Conservation (phyloP, 352 stramenopile genomes). For the Phytophthora pinifolia region DNA sequence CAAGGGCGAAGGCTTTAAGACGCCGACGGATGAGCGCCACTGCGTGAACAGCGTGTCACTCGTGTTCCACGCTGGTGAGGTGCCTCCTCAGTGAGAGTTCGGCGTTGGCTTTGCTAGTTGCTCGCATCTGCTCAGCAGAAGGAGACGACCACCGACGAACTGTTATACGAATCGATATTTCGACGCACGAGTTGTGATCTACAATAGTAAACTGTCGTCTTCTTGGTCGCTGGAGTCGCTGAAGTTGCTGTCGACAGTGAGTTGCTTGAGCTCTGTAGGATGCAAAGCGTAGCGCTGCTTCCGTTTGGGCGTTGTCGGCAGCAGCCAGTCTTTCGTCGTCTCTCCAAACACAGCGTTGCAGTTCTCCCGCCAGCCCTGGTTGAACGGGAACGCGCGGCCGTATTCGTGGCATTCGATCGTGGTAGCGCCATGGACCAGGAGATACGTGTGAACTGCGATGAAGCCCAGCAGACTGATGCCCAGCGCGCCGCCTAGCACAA, state of each 20-base stretch:
- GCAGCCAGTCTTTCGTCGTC: conserved; percentile 51
- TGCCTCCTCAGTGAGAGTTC: conserved; percentile 34
- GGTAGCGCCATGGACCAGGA: conserved; percentile 65
- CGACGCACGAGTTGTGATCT: conserved; percentile 8
- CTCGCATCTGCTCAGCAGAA: conserved; percentile 10
- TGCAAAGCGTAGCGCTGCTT: conserved; percentile 35
- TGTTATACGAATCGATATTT: conserved; percentile 21
- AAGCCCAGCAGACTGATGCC: conserved; percentile 73
- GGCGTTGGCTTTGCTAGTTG: neutral
- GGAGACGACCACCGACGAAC: conserved; percentile 1
- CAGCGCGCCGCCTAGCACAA: conserved; percentile 70
- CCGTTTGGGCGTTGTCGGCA: conserved; percentile 37
- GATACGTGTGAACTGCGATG: conserved; percentile 67
- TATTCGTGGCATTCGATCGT: conserved; percentile 85
- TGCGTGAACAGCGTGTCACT: conserved; percentile 92
- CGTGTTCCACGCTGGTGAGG: conserved; percentile 75
- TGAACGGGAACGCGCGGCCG: conserved; percentile 63
- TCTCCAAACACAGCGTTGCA: conserved; percentile 54
- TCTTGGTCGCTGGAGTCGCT: conserved; percentile 48
- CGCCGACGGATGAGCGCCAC: conserved; percentile 85
- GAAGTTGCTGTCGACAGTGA: conserved; percentile 47
- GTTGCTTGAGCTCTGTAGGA: conserved; percentile 46
- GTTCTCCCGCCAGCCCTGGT: conserved; percentile 65
- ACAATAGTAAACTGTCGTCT: conserved; percentile 57
- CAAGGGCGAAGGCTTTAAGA: conserved; percentile 89